phyloP scores from a whole-genome alignment of 148 eudicot species.

The Gaultheria prostrata region DNA sequence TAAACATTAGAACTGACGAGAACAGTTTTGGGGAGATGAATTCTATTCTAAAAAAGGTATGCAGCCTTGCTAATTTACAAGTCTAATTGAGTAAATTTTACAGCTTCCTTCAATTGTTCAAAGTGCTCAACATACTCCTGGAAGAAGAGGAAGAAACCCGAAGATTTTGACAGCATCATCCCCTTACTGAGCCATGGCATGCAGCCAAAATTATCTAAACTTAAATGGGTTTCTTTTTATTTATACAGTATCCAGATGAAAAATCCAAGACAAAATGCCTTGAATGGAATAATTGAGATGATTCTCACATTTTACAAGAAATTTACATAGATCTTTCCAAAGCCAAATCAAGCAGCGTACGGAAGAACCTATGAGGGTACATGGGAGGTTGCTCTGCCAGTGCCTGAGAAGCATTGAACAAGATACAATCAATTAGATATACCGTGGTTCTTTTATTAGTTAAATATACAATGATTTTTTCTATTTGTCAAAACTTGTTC shows the following conservation, averaged over 20 bases:
- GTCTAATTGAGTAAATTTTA: neutral
- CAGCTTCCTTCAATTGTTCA: neutral
- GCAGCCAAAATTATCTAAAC: neutral
- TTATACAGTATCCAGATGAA: conserved; percentile 1
- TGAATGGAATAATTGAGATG: neutral
- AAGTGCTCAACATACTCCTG: neutral
- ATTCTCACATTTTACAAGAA: neutral
- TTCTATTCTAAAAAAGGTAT: neutral
- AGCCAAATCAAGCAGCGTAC: conserved; percentile 66
- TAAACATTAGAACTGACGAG: neutral
- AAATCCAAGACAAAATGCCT: neutral
- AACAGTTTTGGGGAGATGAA: neutral
- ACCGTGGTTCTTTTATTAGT: neutral
- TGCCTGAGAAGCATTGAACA: conserved; percentile 41
- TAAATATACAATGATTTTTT: neutral
- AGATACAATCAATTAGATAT: neutral
- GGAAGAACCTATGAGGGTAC: conserved; percentile 79
- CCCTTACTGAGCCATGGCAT: neutral
- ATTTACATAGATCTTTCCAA: conserved; percentile 31
- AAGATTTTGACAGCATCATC: neutral
- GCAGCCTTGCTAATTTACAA: neutral
- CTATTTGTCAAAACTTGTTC: conserved; percentile 1
- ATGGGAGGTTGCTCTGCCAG: conserved; percentile 85
- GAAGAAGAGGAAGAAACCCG: neutral
- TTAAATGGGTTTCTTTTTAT: neutral